These are phyloP conservation scores for Geotrichum siamense DNA, from an alignment of 1,139 yeast genomes.

Conservation along the genomic window DNA sequence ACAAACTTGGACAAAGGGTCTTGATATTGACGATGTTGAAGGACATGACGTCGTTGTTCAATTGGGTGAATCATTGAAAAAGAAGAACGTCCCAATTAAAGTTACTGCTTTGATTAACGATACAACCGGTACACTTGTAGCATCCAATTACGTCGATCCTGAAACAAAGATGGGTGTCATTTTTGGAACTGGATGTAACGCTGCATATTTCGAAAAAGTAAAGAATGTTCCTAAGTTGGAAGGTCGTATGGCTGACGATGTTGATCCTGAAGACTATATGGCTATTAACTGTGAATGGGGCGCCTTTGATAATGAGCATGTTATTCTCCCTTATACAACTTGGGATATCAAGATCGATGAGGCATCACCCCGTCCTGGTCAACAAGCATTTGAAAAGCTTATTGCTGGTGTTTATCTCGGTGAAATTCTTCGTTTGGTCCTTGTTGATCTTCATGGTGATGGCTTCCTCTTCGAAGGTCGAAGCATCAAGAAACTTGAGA, in stretches of 20 bases:
- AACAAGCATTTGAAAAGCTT: slow-evolving; percentile 95
- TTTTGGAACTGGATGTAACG: slow-evolving; percentile 97
- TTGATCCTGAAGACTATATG: slow-evolving; percentile 62
- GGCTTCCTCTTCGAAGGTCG: slow-evolving; percentile 64
- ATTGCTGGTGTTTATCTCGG: slow-evolving; percentile 95
- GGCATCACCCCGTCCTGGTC: slow-evolving; percentile 93
- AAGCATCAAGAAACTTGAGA: slow-evolving; percentile 52
- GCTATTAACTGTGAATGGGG: slow-evolving; percentile 99
- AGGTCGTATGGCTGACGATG: slow-evolving; percentile 59
- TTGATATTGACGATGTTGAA: slow-evolving; percentile 88
- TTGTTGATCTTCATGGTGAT: slow-evolving; percentile 62
- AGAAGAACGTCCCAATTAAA: slow-evolving; percentile 61
- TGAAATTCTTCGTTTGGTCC: slow-evolving; percentile 75
- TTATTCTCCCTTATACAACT: slow-evolving; percentile 73
- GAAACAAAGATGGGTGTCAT: slow-evolving; percentile 90
- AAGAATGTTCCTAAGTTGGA: slow-evolving; percentile 74
- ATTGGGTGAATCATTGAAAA: slow-evolving; percentile 68
- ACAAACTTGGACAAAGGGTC: slow-evolving; percentile 98
- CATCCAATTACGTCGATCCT: slow-evolving; percentile 87
- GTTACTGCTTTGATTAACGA: slow-evolving; percentile 93
- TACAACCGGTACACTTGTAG: slow-evolving; percentile 95
- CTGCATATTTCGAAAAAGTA: slow-evolving; percentile 81
- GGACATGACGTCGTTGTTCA: slow-evolving; percentile 91
- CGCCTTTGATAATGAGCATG: slow-evolving; percentile 88
- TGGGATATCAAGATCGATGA: slow-evolving; percentile 75